Evolutionary conservation across 2,329 filamentous ascomycete genomes (phyloP).

Genomic region (Didymella arachidicola): DNA sequence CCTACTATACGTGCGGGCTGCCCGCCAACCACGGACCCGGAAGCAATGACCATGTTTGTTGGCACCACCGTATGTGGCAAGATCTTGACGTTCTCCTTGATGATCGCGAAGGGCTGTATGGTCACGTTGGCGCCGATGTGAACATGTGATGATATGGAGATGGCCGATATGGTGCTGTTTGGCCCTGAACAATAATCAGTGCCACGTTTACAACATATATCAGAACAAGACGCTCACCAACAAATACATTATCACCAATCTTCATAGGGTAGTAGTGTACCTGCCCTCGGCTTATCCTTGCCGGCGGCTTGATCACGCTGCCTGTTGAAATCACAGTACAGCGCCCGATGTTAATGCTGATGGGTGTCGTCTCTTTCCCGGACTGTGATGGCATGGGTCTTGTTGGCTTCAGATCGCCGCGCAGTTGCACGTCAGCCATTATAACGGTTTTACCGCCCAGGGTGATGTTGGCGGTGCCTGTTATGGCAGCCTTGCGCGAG

Average conservation of each 20-base stretch:
- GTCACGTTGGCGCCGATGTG: slow-evolving; percentile 80
- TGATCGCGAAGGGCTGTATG: slow-evolving; percentile 84
- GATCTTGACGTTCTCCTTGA: slow-evolving; percentile 92
- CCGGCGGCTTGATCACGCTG: slow-evolving; percentile 81
- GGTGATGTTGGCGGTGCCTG: slow-evolving; percentile 97
- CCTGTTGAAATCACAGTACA: slow-evolving; percentile 88
- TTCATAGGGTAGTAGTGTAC: slow-evolving; percentile 87
- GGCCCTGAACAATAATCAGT: slow-evolving; percentile 41
- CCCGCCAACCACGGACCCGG: slow-evolving; percentile 84
- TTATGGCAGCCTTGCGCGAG: slow-evolving; percentile 86
- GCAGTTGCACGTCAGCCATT: slow-evolving; percentile 91
- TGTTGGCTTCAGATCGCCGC: slow-evolving; percentile 75
- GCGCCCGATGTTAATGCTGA: slow-evolving; percentile 83
- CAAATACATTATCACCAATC: slow-evolving; percentile 92
- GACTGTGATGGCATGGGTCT: slow-evolving; percentile 47
- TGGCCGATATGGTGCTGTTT: slow-evolving; percentile 78
- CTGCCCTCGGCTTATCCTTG: slow-evolving; percentile 77
- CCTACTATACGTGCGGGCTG: slow-evolving; percentile 58
- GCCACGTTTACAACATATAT: neutral
- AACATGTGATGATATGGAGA: slow-evolving; percentile 83
- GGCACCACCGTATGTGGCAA: slow-evolving; percentile 85
- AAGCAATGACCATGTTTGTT: slow-evolving; percentile 88
- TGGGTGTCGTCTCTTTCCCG: slow-evolving; percentile 44
- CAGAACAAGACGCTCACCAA: slow-evolving; percentile 65
- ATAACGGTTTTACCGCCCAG: slow-evolving; percentile 94